phyloP scores from a whole-genome alignment of 2,329 filamentous ascomycete species.

The Trichoderma harzianum region DNA sequence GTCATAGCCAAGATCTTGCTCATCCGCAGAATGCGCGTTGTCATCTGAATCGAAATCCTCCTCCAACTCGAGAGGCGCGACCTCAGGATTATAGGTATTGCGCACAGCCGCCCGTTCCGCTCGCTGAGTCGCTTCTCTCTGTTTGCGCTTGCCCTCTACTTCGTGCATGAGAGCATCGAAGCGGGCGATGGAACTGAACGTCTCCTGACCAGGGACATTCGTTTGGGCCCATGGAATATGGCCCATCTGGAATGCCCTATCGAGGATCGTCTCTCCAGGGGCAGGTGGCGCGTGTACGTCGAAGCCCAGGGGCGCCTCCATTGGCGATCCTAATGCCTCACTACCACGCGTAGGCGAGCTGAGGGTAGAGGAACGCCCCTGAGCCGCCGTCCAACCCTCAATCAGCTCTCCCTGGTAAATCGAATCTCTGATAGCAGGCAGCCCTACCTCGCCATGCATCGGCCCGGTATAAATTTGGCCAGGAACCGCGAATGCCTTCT shows the following conservation, averaged over 20 bases:
- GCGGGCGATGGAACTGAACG: conserved; percentile 60
- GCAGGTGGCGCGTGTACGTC: conserved; percentile 50
- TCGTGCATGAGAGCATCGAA: conserved; percentile 66
- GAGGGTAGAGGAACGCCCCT: conserved; percentile 56
- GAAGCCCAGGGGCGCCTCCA: conserved; percentile 36
- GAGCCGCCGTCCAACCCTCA: conserved; percentile 59
- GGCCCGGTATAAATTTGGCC: conserved; percentile 50
- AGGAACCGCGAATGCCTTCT: conserved; percentile 37
- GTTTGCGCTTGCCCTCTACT: conserved; percentile 49
- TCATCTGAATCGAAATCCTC: conserved; percentile 40
- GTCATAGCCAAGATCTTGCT: conserved; percentile 26
- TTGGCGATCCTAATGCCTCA: conserved; percentile 53
- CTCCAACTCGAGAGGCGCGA: conserved; percentile 37
- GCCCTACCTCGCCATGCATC: conserved; percentile 54
- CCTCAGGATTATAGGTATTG: conserved; percentile 48
- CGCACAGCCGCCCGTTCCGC: conserved; percentile 37
- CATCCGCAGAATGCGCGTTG: conserved; percentile 37
- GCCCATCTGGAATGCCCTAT: conserved; percentile 61
- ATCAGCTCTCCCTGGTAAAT: conserved; percentile 55
- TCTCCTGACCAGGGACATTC: conserved; percentile 55
- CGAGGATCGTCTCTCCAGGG: conserved; percentile 63
- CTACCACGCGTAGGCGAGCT: conserved; percentile 55
- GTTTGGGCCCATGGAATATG: conserved; percentile 59
- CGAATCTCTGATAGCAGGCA: conserved; percentile 47
- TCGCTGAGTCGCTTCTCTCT: conserved; percentile 35